These are phyloP conservation scores for Capsella rubella DNA, from an alignment of 441 rosid genomes.

Conservation along the genomic window DNA sequence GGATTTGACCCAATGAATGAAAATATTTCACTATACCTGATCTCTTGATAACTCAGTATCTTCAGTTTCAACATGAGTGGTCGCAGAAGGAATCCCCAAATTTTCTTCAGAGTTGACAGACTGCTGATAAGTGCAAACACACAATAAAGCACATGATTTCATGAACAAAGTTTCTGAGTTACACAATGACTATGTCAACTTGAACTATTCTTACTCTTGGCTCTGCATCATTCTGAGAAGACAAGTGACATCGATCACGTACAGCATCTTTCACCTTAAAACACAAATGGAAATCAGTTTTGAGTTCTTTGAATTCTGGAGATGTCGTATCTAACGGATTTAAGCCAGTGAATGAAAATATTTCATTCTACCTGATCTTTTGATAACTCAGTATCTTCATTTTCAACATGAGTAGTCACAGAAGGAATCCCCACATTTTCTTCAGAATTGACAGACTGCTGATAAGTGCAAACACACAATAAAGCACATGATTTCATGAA, in stretches of 20 bases:
- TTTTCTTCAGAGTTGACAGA: conserved; percentile 23
- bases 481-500: conserved; percentile 7
- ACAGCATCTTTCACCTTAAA: conserved; percentile 35
- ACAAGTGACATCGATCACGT: conserved; percentile 18
- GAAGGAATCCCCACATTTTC: conserved; percentile 13
- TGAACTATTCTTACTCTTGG: conserved; percentile 32
- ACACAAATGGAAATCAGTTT: conserved; percentile 17
- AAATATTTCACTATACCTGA: conserved; percentile 15
- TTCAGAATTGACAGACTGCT: conserved; percentile 23
- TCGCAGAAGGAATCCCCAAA: not conserved
- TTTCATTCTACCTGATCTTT: conserved; percentile 27
- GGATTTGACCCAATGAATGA: not conserved
- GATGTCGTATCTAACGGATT: not conserved
- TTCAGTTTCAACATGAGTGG: conserved; percentile 23
- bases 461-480: conserved; percentile 23
- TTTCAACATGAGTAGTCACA: conserved; percentile 11
- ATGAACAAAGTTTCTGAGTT: not conserved
- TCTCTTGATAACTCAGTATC: conserved; percentile 18
- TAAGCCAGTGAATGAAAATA: not conserved
- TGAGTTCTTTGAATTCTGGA: not conserved
- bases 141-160: conserved; percentile 13
- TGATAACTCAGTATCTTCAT: conserved; percentile 12
- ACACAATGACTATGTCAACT: conserved; percentile 9
- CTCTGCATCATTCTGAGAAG: conserved; percentile 23
- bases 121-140: conserved; percentile 22